phyloP scores from a whole-genome alignment of 352 stramenopile species.

The Phytophthora ohioensis region DNA sequence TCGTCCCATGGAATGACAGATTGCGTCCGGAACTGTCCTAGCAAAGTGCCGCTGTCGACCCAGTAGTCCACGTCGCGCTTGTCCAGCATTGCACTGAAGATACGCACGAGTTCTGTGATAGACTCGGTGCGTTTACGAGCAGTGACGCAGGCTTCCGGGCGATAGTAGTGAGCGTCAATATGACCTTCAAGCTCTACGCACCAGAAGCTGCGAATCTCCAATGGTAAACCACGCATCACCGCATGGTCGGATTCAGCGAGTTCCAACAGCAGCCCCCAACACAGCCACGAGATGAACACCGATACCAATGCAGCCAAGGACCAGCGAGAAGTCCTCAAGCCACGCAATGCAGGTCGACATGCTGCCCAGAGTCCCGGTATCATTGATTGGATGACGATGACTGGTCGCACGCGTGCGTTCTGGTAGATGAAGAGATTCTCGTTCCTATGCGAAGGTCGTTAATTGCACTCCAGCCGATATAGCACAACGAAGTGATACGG shows the following conservation, averaged over 20 bases:
- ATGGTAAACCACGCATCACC: slow-evolving; percentile 25
- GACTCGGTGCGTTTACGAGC: slow-evolving; percentile 44
- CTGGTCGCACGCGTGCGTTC: not conserved
- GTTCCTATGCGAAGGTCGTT: too few species aligned
- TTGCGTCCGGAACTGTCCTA: slow-evolving; percentile 62
- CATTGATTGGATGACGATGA: not conserved
- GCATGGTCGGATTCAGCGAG: slow-evolving; percentile 36
- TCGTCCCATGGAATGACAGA: slow-evolving; percentile 63
- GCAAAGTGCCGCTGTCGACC: slow-evolving; percentile 70
- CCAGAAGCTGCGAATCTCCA: slow-evolving; percentile 22
- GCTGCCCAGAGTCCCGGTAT: not conserved
- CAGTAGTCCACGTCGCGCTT: slow-evolving; percentile 65
- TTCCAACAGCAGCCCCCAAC: slow-evolving; percentile 27
- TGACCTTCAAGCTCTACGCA: slow-evolving; percentile 54
- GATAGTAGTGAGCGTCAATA: slow-evolving; percentile 49
- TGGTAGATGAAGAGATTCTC: too few species aligned
- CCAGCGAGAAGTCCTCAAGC: slow-evolving; percentile 20
- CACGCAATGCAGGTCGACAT: slow-evolving; percentile 2
- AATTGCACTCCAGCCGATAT: too few species aligned
- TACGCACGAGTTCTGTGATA: slow-evolving; percentile 52
- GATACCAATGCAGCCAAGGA: slow-evolving; percentile 3
- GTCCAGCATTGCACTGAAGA: slow-evolving; percentile 51
- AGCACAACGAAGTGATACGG: too few species aligned
- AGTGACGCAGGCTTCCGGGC: slow-evolving; percentile 48
- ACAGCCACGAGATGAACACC: slow-evolving; percentile 15